Conservation (phyloP, 2,329 filamentous ascomycete species). For the Fonsecaea monophora region DNA sequence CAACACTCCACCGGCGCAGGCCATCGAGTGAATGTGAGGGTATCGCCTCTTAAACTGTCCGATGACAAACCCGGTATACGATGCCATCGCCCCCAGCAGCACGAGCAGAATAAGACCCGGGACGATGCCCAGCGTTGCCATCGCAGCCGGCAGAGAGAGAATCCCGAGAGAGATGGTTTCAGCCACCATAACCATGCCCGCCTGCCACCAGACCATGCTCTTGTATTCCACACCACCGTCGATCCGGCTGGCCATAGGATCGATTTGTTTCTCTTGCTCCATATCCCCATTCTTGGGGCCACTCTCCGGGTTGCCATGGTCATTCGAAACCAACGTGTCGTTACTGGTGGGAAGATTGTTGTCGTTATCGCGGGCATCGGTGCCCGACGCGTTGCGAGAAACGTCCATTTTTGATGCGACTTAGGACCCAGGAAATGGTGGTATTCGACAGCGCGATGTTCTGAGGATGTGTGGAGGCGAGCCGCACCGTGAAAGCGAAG, state of each 20-base stretch:
- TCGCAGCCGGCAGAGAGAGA: slow-evolving; percentile 60
- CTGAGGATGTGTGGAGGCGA: slow-evolving; percentile 14
- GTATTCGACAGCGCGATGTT: not conserved
- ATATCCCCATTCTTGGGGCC: slow-evolving; percentile 15
- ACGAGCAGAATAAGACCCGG: slow-evolving; percentile 63
- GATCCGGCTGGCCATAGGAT: slow-evolving; percentile 30
- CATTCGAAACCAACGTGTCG: slow-evolving; percentile 7
- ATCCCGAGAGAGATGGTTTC: slow-evolving; percentile 66
- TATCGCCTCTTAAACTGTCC: slow-evolving; percentile 64
- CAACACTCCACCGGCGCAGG: slow-evolving; percentile 71
- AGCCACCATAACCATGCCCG: slow-evolving; percentile 59
- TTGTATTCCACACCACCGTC: slow-evolving; percentile 34
- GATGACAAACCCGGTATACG: slow-evolving; percentile 66
- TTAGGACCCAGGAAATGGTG: slow-evolving; percentile 3
- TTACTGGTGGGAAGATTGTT: slow-evolving; percentile 5
- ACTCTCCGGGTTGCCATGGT: slow-evolving; percentile 6
- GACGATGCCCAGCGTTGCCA: slow-evolving; percentile 60
- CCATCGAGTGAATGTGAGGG: slow-evolving; percentile 66
- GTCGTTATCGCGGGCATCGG: not conserved
- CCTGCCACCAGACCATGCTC: slow-evolving; percentile 37
- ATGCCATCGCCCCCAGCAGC: slow-evolving; percentile 61
- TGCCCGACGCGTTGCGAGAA: not conserved
- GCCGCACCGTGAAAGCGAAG: slow-evolving; percentile 10
- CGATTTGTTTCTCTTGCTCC: slow-evolving; percentile 12
- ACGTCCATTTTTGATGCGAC: slow-evolving; percentile 18